phyloP scores from a whole-genome alignment of 2,329 filamentous ascomycete genomes.

The Ophiostoma piceae region DNA sequence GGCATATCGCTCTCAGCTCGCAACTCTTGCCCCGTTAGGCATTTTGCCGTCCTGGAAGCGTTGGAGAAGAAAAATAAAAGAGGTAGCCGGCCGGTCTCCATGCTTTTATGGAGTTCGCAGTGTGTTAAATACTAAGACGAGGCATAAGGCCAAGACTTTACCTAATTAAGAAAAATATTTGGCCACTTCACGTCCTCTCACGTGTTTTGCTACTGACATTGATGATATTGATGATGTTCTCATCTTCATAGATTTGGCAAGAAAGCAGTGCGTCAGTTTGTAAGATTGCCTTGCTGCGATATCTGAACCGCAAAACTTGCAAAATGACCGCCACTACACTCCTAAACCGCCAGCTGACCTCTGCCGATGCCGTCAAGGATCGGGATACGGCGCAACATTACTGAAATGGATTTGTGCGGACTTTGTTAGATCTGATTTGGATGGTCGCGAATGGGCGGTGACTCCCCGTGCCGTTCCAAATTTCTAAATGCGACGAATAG shows the following conservation, averaged over 20 bases:
- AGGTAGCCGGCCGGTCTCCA: background rate
- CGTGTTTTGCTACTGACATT: background rate
- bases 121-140: background rate
- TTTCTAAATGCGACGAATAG: background rate
- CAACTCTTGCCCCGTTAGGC: background rate
- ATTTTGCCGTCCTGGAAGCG: background rate
- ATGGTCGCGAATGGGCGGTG: too few species aligned
- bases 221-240: too few species aligned
- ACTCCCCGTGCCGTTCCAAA: background rate
- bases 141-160: background rate
- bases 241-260: too few species aligned
- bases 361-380: background rate
- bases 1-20: background rate
- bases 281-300: too few species aligned
- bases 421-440: too few species aligned
- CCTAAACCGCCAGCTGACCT: background rate
- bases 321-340: too few species aligned
- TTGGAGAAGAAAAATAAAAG: background rate
- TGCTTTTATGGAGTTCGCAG: background rate
- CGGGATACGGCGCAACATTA: too few species aligned
- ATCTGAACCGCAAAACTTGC: too few species aligned
- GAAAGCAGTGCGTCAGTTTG: too few species aligned
- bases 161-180: too few species aligned
- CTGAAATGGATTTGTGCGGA: too few species aligned
- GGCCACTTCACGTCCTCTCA: background rate